Evolutionary conservation across 2,329 filamentous ascomycete species (phyloP).

Genomic region (Trichoderma koningiopsis): DNA sequence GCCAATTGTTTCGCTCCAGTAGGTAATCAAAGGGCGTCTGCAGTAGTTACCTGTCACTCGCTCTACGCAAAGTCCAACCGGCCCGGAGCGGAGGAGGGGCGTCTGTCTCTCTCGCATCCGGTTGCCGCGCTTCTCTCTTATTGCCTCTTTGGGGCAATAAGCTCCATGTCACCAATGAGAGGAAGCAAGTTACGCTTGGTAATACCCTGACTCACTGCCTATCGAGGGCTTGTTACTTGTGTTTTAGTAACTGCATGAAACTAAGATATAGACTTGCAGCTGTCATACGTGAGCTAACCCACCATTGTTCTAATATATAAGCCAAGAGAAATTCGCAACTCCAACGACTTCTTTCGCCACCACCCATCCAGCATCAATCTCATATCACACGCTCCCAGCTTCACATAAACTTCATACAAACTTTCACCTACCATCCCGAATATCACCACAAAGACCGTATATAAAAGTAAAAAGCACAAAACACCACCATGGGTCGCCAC

Average conservation of each 20-base stretch:
- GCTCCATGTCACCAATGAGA: neutral
- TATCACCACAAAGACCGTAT: neutral
- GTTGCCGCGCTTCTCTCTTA: neutral
- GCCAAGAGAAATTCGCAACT: neutral
- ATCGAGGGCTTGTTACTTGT: neutral
- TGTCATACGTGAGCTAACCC: neutral
- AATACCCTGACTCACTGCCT: neutral
- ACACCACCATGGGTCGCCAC: conserved; percentile 40
- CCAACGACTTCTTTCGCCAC: neutral
- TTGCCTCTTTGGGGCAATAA: conserved; percentile 11
- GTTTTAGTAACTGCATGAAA: neutral
- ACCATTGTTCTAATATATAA: neutral
- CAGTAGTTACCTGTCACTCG: neutral
- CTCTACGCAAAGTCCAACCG: neutral
- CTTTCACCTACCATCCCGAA: neutral
- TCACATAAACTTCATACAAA: neutral
- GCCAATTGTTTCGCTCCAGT: neutral
- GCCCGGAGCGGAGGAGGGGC: neutral
- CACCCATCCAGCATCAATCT: neutral
- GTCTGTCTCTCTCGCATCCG: neutral
- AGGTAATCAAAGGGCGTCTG: neutral
- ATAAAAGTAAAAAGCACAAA: neutral
- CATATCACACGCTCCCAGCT: neutral
- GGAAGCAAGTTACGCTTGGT: neutral
- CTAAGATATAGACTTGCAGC: neutral